Base-by-base conservation (phyloP, 2,329 filamentous ascomycete species). In the Thelonectria rubi region DNA sequence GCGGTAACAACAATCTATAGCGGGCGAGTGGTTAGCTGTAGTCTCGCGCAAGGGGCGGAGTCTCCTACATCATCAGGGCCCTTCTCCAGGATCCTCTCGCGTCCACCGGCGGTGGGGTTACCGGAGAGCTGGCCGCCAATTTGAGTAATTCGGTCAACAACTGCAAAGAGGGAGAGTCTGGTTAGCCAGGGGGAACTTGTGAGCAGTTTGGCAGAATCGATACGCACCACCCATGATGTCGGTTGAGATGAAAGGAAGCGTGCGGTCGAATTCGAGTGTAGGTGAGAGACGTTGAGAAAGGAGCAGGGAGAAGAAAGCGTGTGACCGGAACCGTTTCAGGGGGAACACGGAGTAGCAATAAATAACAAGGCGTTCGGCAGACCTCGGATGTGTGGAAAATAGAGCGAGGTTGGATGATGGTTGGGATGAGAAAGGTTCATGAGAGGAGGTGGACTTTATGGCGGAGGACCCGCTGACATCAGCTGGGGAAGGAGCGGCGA, bases 1-100 rank as follows among this genome's bases (percentile, higher is more conserved):
- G 91, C 92, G 65, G 95, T 98, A 65, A 99, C 88, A 73, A 99
- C 95, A 68, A 98, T 88, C 86, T 89, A 52, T n/a, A n/a, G 17
- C 34, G 30, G 10, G 6, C 17, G 15, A 40, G 60, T 37, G 63
- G 54, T 72, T 77, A 64, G 77, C 73, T 14, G 47, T 10, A 12
- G 40, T n/a, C 40, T 34, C 48, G 40, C 39, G 50, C 18, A 47
- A 49, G 50, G 17, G n/a, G 20, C 17, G 18, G 21, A 53, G 15
- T 32, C 26, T 39, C 80, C 54, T 80, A 89, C 87, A 82, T 91
- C 88, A 75, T 91, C 88, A 57, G 88, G 81, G 75, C 82, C 83
- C 81, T 91, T 90, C 76, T 89, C 79, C 45, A 90, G 81, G 48
- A 91, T 78, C 76, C 81, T 85, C 63, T 85, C 84, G 68, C 81